Percentiles rank a stretch among this genome's conserved stretches.
phyloP scores from a whole-genome alignment of 306 rosid species.

The Cucurbita ficifolia region DNA sequence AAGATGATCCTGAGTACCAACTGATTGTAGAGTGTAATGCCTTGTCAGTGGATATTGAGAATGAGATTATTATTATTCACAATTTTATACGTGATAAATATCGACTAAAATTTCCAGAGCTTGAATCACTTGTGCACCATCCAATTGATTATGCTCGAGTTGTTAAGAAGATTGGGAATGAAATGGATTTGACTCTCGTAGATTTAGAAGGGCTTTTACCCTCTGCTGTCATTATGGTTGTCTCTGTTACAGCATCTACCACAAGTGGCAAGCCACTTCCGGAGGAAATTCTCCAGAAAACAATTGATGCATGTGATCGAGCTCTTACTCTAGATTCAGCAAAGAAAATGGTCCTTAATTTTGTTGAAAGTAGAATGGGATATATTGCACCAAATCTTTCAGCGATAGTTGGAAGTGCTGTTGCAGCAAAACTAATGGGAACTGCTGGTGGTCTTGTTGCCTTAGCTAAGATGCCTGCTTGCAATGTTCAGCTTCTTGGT shows the following conservation, averaged over 20 bases:
- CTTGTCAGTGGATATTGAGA: constrained; percentile 86
- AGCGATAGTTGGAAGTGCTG: constrained; percentile 83
- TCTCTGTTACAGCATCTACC: constrained; percentile 93
- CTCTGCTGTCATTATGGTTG: constrained; percentile 87
- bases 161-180: constrained; percentile 92
- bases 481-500: constrained; percentile 98
- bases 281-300: constrained; percentile 66
- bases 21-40: constrained; percentile 86
- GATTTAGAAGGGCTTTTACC: constrained; percentile 94
- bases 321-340: constrained; percentile 83
- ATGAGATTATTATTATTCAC: constrained; percentile 80
- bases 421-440: constrained; percentile 96
- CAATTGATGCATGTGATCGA: constrained; percentile 81
- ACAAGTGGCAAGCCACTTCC: constrained; percentile 97
- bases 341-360: constrained; percentile 82
- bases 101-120: constrained; percentile 88
- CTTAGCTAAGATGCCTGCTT: constrained; percentile 94
- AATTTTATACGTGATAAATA: constrained; percentile 89
- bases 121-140: constrained; percentile 86
- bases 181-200: constrained; percentile 83
- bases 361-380: constrained; percentile 97
- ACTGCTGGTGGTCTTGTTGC: constrained; percentile 75
- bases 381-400: constrained; percentile 93
- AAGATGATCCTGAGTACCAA: constrained; percentile 93
- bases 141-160: constrained; percentile 95